Evolutionary conservation across 2,329 filamentous ascomycete species (phyloP).

Genomic region (Pseudocercospora pini-densiflorae): DNA sequence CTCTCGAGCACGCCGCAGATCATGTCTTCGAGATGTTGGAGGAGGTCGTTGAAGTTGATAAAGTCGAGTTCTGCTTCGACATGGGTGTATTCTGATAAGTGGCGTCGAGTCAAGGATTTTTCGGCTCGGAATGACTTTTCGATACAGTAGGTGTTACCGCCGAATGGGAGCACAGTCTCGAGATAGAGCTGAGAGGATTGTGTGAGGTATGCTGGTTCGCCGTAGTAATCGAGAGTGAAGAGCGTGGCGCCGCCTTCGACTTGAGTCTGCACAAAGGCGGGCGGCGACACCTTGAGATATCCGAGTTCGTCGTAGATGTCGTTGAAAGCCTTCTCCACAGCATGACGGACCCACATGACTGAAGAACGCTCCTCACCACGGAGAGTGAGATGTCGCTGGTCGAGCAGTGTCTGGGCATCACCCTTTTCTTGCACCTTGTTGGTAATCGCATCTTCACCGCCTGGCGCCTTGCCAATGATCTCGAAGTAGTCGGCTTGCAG

Average conservation of each 20-base stretch:
- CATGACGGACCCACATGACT: slow-evolving; percentile 84
- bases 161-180: slow-evolving; percentile 86
- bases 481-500: slow-evolving; percentile 89
- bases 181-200: slow-evolving; percentile 98
- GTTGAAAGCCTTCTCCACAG: slow-evolving; percentile 80
- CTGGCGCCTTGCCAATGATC: slow-evolving; percentile 75
- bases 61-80: slow-evolving; percentile 96
- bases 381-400: slow-evolving; percentile 82
- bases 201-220: slow-evolving; percentile 88
- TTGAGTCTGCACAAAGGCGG: slow-evolving; percentile 91
- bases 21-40: slow-evolving; percentile 83
- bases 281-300: slow-evolving; percentile 83
- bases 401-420: slow-evolving; percentile 74
- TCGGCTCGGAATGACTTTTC: slow-evolving; percentile 99
- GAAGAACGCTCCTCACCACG: slow-evolving; percentile 83
- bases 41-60: slow-evolving; percentile 87
- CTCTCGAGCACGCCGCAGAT: slow-evolving; percentile 85
- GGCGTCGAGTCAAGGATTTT: slow-evolving; percentile 91
- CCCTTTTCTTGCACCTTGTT: slow-evolving; percentile 74
- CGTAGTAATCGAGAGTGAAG: slow-evolving; percentile 89
- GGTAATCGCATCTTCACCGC: slow-evolving; percentile 89
- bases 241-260: slow-evolving; percentile 91
- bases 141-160: slow-evolving; percentile 97
- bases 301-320: slow-evolving; percentile 76
- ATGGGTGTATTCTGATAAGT: slow-evolving; percentile 95